These are phyloP conservation scores for Nakaseomyces delphensis DNA, from an alignment of 1,139 yeast genomes.

Conservation along the genomic window DNA sequence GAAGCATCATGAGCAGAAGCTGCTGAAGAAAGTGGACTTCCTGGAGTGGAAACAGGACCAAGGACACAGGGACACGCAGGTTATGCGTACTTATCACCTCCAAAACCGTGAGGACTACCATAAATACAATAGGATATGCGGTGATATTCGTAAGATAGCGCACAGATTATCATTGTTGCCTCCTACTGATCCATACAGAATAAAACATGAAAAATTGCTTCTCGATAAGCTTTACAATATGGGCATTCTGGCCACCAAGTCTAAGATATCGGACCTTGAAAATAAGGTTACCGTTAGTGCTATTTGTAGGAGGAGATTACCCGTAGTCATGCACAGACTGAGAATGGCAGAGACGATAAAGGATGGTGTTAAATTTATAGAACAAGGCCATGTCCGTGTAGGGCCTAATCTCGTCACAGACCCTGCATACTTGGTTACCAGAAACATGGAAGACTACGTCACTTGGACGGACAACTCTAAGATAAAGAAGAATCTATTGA, in stretches of 20 bases:
- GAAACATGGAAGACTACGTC: conserved; percentile 89
- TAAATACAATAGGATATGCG: conserved; percentile 85
- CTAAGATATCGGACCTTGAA: conserved; percentile 89
- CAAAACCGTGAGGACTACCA: conserved; percentile 94
- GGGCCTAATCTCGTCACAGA: conserved; percentile 95
- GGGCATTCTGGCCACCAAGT: conserved; percentile 78
- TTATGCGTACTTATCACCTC: conserved; percentile 88
- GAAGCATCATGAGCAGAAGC: conserved; percentile 91
- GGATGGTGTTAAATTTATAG: conserved; percentile 87
- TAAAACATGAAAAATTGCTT: conserved; percentile 77
- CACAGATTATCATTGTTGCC: conserved; percentile 75
- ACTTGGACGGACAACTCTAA: conserved; percentile 96
- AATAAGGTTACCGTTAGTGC: conserved; percentile 88
- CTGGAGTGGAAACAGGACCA: conserved; percentile 96
- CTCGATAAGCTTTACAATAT: conserved; percentile 79
- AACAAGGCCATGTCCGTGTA: conserved; percentile 95
- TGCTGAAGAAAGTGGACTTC: conserved; percentile 91
- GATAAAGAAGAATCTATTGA: conserved; percentile 82
- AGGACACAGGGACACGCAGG: conserved; percentile 90
- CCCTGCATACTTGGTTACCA: conserved; percentile 87
- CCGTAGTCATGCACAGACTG: conserved; percentile 89
- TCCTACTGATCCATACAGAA: conserved; percentile 76
- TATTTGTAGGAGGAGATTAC: conserved; percentile 81
- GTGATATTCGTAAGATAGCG: conserved; percentile 79
- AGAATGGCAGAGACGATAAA: conserved; percentile 87